Percentiles rank a stretch among this genome's conserved stretches.
Evolutionary conservation across 2,329 filamentous ascomycete genomes (phyloP).

Genomic region (Diplocarpon rosae): DNA sequence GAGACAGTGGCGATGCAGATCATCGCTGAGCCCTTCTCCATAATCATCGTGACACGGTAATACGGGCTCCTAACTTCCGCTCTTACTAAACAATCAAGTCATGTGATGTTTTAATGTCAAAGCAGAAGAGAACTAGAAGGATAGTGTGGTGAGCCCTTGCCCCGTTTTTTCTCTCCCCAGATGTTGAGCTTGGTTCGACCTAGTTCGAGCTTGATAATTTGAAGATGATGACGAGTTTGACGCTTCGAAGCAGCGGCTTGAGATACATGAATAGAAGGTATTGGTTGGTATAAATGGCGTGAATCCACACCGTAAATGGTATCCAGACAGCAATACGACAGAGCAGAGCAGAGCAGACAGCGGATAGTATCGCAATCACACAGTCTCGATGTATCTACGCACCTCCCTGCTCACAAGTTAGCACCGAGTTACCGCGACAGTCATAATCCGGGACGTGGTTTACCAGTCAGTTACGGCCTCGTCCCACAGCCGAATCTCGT

Average conservation of each 20-base stretch:
- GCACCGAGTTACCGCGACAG: not conserved
- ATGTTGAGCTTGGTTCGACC: no score
- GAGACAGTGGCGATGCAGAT: not conserved
- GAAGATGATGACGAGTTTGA: not conserved
- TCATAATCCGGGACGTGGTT: conserved; percentile 25
- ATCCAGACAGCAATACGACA: not conserved
- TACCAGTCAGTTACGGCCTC: conserved; percentile 96
- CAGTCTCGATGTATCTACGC: conserved; percentile 66
- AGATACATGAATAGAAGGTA: not conserved
- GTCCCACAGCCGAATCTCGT: conserved; percentile 85
- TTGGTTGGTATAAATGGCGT: not conserved
- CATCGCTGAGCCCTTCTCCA: not conserved
- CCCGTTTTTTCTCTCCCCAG: no score
- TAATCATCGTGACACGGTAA: no score
- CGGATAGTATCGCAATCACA: conserved; percentile 11
- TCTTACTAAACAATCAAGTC: no score
- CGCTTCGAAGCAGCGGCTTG: not conserved
- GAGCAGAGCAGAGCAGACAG: not conserved
- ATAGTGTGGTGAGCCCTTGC: no score
- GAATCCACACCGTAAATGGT: not conserved
- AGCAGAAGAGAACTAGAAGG: no score
- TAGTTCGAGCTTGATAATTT: not conserved
- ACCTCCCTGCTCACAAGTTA: conserved; percentile 48
- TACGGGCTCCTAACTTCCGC: no score
- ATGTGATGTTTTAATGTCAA: no score